A percentile compares a stretch with the other conserved stretches of the same genome.
Evolutionary conservation across 768 basidiomycete species (phyloP).

Genomic region (Calocera cornea): DNA sequence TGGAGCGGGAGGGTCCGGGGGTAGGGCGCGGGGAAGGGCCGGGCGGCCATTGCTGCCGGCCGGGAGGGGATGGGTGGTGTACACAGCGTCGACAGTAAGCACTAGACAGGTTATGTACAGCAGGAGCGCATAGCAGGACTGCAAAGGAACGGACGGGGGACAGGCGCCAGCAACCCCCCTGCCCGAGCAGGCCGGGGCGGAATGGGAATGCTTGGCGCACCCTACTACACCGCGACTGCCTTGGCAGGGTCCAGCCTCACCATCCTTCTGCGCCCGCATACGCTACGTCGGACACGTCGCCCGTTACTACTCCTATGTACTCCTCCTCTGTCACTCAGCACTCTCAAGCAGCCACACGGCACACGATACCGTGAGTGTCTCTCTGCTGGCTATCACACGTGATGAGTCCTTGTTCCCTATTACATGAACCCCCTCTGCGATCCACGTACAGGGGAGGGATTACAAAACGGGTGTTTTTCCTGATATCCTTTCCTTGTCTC

Average conservation of each 20-base stretch:
- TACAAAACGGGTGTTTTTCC: background rate
- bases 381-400: background rate
- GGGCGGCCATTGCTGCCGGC: background rate
- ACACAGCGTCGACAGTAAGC: background rate
- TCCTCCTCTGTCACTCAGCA: too few relatives aligned
- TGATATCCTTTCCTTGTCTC: background rate
- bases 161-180: too few relatives aligned
- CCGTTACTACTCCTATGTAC: too few relatives aligned
- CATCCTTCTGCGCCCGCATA: background rate
- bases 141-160: background rate
- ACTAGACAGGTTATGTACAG: too few relatives aligned
- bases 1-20: background rate
- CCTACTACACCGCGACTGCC: background rate
- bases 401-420: constrained; percentile 6
- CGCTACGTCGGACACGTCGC: too few relatives aligned
- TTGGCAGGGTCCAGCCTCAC: background rate
- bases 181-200: too few relatives aligned
- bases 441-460: background rate
- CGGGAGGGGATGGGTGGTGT: background rate
- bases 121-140: too few relatives aligned
- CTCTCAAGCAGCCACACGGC: too few relatives aligned
- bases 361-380: background rate
- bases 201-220: too few relatives aligned
- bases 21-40: background rate
- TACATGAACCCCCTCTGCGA: background rate